A percentile compares a stretch with the other conserved stretches of the same genome.
phyloP scores from a whole-genome alignment of 2,329 filamentous ascomycete species.

The Drechslera avenae region DNA sequence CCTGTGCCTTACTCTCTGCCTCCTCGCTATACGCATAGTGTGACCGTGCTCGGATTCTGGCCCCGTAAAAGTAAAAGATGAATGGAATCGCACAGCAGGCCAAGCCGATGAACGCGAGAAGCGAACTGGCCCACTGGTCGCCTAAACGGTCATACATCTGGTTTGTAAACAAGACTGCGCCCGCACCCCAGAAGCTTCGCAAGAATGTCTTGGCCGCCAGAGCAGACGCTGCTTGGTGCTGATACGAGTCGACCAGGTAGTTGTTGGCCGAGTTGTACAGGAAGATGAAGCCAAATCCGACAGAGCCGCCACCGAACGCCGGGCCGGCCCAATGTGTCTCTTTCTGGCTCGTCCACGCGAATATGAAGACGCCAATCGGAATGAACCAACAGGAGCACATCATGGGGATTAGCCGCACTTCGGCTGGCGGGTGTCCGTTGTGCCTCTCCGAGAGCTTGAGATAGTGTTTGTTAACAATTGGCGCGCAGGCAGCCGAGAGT shows the following conservation, averaged over 20 bases:
- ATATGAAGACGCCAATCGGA: conserved; percentile 69
- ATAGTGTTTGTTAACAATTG: conserved; percentile 82
- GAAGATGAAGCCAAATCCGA: conserved; percentile 84
- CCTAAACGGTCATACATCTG: conserved; percentile 73
- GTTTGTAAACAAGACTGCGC: conserved; percentile 75
- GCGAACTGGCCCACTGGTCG: conserved; percentile 74
- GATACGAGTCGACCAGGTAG: conserved; percentile 66
- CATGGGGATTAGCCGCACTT: conserved; percentile 79
- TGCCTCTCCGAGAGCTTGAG: conserved; percentile 65
- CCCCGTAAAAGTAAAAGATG: conserved; percentile 79
- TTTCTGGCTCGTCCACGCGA: conserved; percentile 71
- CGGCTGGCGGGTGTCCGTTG: conserved; percentile 75
- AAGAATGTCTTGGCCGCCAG: conserved; percentile 82
- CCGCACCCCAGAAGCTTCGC: conserved; percentile 79
- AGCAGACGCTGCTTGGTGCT: conserved; percentile 78
- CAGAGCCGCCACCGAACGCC: conserved; percentile 65
- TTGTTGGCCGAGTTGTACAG: conserved; percentile 71
- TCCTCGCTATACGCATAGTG: conserved; percentile 73
- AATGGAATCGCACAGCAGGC: conserved; percentile 84
- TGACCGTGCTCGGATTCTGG: conserved; percentile 68
- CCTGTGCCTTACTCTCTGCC: conserved; percentile 50
- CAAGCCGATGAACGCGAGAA: conserved; percentile 75
- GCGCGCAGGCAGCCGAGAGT: conserved; percentile 67
- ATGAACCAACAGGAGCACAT: conserved; percentile 62
- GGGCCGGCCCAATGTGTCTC: conserved; percentile 73